These are phyloP conservation scores for Diaporthe capsici DNA, from an alignment of 2,329 filamentous ascomycete genomes.

Conservation along the genomic window DNA sequence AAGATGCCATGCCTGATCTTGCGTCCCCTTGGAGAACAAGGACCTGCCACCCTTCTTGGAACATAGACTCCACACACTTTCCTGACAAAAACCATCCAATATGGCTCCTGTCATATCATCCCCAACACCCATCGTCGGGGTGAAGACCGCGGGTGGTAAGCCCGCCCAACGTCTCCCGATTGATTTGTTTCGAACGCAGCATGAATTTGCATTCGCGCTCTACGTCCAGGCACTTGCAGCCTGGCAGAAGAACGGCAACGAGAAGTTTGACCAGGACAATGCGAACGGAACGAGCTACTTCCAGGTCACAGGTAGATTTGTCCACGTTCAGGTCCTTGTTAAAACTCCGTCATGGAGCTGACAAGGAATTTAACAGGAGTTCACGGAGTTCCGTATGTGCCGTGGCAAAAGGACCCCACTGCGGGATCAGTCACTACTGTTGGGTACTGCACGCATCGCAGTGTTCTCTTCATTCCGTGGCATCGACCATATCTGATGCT, in stretches of 20 bases:
- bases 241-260: slow-evolving; percentile 20
- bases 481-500: slow-evolving; percentile 23
- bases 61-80: not conserved
- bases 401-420: slow-evolving; percentile 27
- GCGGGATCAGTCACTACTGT: not conserved
- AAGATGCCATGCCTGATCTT: not conserved
- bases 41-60: not conserved
- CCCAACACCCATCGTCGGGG: not conserved
- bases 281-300: slow-evolving; percentile 6
- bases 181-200: slow-evolving; percentile 17
- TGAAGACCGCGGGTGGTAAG: not conserved
- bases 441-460: slow-evolving; percentile 34
- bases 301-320: not conserved
- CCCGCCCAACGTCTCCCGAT: slow-evolving; percentile 14
- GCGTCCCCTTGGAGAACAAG: too few relatives aligned
- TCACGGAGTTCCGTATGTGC: slow-evolving; percentile 8
- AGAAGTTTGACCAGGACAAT: slow-evolving; percentile 25
- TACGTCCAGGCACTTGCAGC: slow-evolving; percentile 31
- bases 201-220: slow-evolving; percentile 28
- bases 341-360: not conserved
- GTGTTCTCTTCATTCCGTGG: slow-evolving; percentile 34
- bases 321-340: not conserved
- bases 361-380: not conserved
- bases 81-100: not conserved
- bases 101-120: slow-evolving; percentile 45